Evolutionary conservation across 495 filamentous ascomycete species (phyloP).

Genomic region (Tuber microsphaerosporum): DNA sequence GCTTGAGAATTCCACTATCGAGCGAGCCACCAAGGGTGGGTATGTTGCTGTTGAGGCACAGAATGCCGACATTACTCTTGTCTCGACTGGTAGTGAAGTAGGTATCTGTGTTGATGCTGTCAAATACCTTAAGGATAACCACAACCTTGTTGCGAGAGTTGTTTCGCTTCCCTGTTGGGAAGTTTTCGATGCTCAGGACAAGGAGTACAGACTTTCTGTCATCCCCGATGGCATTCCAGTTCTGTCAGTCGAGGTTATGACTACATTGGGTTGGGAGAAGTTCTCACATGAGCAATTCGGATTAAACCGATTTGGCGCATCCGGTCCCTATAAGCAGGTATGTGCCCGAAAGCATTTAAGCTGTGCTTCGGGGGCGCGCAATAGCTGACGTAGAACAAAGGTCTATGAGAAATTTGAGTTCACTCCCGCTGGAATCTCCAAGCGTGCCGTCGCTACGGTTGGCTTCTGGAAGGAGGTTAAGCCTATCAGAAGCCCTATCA

Average conservation of each 20-base stretch:
- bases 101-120: conserved; percentile 85
- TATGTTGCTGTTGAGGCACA: conserved; percentile 82
- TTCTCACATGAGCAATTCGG: conserved; percentile 99
- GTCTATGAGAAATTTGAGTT: conserved; percentile 99
- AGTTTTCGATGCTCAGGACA: conserved; percentile 88
- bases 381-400: conserved; percentile 11
- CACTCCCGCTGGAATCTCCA: conserved; percentile 89
- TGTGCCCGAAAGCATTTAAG: not conserved
- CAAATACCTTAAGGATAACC: conserved; percentile 80
- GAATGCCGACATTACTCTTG: conserved; percentile 77
- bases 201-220: conserved; percentile 85
- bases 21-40: conserved; percentile 82
- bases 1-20: conserved; percentile 83
- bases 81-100: conserved; percentile 95
- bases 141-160: conserved; percentile 80
- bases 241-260: conserved; percentile 88
- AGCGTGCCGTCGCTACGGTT: conserved; percentile 83
- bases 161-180: conserved; percentile 96
- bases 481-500: conserved; percentile 84
- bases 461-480: conserved; percentile 93
- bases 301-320: conserved; percentile 95
- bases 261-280: conserved; percentile 91
- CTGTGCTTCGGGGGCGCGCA: not conserved
- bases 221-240: conserved; percentile 92
- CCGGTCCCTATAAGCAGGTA: conserved; percentile 82